Evolutionary conservation across 768 basidiomycete genomes (phyloP).

Genomic region (Clathrus columnatus): DNA sequence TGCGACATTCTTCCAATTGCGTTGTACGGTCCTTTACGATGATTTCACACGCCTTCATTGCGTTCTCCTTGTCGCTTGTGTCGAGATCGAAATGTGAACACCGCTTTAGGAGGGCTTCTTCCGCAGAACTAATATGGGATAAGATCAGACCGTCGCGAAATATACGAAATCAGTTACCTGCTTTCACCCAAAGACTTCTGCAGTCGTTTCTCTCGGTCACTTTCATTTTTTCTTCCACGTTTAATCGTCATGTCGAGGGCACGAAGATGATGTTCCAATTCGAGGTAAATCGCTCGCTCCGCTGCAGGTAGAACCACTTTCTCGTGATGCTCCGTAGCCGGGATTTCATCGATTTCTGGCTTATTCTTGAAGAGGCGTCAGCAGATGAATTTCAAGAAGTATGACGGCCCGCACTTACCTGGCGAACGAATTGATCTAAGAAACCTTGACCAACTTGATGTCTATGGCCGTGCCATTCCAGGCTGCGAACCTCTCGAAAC

Average conservation of each 20-base stretch:
- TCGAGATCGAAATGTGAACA: slow-evolving; percentile 93
- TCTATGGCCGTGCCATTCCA: slow-evolving; percentile 89
- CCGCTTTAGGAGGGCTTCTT: slow-evolving; percentile 89
- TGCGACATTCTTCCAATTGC: slow-evolving; percentile 73
- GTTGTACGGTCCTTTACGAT: slow-evolving; percentile 75
- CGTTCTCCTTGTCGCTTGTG: slow-evolving; percentile 47
- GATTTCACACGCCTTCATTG: slow-evolving; percentile 87
- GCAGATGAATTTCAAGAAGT: background rate
- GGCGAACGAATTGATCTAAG: slow-evolving; percentile 74
- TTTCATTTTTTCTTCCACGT: slow-evolving; percentile 56
- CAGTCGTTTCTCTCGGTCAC: slow-evolving; percentile 84
- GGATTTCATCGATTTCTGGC: slow-evolving; percentile 95
- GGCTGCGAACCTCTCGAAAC: slow-evolving; percentile 87
- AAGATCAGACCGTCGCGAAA: background rate
- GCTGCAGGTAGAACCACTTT: slow-evolving; percentile 77
- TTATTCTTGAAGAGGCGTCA: slow-evolving; percentile 55
- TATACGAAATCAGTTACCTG: slow-evolving; percentile 43
- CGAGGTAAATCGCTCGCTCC: slow-evolving; percentile 89
- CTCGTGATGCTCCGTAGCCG: slow-evolving; percentile 56
- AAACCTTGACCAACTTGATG: slow-evolving; percentile 76
- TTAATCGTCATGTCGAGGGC: slow-evolving; percentile 80
- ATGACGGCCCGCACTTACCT: slow-evolving; percentile 38
- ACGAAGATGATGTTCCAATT: slow-evolving; percentile 86
- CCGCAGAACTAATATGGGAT: slow-evolving; percentile 52
- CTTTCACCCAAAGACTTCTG: slow-evolving; percentile 83